These are phyloP conservation scores for Dendrobium chrysotoxum DNA, from an alignment of 106 monocot genomes.

Conservation along the genomic window DNA sequence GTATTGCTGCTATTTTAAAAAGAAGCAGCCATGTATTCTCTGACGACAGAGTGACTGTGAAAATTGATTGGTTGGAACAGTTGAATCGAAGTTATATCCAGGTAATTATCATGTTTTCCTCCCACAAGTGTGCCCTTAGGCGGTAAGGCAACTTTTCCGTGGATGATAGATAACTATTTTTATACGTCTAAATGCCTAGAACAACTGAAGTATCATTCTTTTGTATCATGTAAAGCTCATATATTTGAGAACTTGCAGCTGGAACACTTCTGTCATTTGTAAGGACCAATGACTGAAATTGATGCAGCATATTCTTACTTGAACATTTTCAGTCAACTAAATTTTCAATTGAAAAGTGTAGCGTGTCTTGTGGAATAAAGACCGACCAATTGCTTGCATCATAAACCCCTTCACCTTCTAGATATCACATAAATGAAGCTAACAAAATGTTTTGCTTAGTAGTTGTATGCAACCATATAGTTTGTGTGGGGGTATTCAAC, in stretches of 20 bases:
- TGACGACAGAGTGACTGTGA: slow-evolving; percentile 78
- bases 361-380: background rate
- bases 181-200: background rate
- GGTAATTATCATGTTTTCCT: slow-evolving; percentile 28
- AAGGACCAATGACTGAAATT: background rate
- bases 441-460: too few relatives aligned
- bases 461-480: too few relatives aligned
- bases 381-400: background rate
- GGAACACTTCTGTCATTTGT: background rate
- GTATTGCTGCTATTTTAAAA: slow-evolving; percentile 87
- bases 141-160: background rate
- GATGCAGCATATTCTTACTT: background rate
- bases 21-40: slow-evolving; percentile 81
- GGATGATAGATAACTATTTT: background rate
- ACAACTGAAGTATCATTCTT: background rate
- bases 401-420: background rate
- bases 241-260: background rate
- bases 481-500: too few relatives aligned
- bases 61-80: slow-evolving; percentile 95
- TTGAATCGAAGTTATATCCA: slow-evolving; percentile 81
- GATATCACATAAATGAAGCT: too few relatives aligned
- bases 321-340: background rate
- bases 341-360: background rate
- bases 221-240: background rate
- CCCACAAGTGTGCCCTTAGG: background rate